A percentile compares a stretch with the other conserved stretches of the same genome.
These are phyloP conservation scores for Thamnidium elegans DNA, from an alignment of 192 early-diverging fungal genomes.

Conservation along the genomic window DNA sequence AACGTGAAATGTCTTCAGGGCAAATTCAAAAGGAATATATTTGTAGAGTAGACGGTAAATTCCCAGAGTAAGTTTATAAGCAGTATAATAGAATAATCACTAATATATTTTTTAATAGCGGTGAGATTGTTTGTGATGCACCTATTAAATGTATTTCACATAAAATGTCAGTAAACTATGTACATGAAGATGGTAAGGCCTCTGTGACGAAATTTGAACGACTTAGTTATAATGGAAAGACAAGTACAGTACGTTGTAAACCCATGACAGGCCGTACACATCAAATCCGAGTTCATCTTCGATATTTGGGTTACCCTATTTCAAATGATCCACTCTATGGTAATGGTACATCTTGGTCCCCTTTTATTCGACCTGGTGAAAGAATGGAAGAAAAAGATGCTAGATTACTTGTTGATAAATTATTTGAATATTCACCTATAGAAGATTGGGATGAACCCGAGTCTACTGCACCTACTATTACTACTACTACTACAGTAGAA, in stretches of 20 bases:
- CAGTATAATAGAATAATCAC: conserved; percentile 1
- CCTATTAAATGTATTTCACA: conserved; percentile 82
- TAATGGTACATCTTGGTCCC: conserved; percentile 37
- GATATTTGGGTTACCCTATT: conserved; percentile 90
- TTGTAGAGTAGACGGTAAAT: conserved; percentile 82
- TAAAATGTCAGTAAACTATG: conserved; percentile 87
- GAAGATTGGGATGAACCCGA: conserved; percentile 3
- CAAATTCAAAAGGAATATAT: conserved; percentile 86
- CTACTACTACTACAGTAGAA: background rate
- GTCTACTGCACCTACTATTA: background rate
- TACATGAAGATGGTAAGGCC: conserved; percentile 79
- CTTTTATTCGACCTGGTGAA: conserved; percentile 14
- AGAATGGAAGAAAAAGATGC: conserved; percentile 25
- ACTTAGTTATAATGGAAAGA: conserved; percentile 57
- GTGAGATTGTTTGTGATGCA: conserved; percentile 63
- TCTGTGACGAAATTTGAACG: conserved; percentile 76
- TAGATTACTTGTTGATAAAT: conserved; percentile 6
- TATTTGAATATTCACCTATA: conserved; percentile 24
- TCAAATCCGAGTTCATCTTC: conserved; percentile 95
- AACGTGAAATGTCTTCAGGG: conserved; percentile 60
- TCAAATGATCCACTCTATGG: conserved; percentile 95
- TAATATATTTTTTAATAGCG: conserved; percentile 31
- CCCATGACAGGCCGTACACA: conserved; percentile 94
- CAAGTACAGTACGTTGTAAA: conserved; percentile 75
- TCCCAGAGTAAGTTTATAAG: conserved; percentile 59